Conservation (phyloP, 1,284 basidiomycete genomes). For the Heterobasidion annosum region DNA sequence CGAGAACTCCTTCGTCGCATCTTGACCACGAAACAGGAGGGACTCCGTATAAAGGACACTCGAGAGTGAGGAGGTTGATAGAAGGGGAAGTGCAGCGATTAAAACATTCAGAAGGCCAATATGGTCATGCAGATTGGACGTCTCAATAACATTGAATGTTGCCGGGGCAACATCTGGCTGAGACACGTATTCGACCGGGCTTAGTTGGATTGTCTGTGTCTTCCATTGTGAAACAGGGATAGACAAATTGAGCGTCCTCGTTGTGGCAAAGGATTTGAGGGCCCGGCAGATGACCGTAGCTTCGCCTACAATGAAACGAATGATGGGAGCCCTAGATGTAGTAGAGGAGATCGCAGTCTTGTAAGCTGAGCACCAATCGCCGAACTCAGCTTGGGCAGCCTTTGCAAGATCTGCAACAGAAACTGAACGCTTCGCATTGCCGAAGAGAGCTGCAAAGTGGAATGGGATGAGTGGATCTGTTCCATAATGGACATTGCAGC, state of each 20-base stretch:
- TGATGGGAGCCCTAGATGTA: slow-evolving; percentile 4
- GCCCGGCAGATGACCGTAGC: slow-evolving; percentile 23
- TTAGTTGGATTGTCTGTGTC: background rate
- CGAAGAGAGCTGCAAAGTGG: slow-evolving; percentile 32
- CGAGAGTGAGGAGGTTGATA: slow-evolving; percentile 3
- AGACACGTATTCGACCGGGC: slow-evolving; percentile 4
- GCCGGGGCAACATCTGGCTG: slow-evolving; percentile 4
- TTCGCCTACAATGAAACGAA: slow-evolving; percentile 30
- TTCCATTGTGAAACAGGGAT: slow-evolving; percentile 20
- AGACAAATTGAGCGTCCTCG: slow-evolving; percentile 9
- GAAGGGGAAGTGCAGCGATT: slow-evolving; percentile 11
- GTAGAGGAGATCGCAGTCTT: background rate
- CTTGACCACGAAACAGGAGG: slow-evolving; percentile 19
- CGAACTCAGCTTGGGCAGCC: slow-evolving; percentile 18
- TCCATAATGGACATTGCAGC: slow-evolving; percentile 36
- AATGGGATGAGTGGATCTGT: slow-evolving; percentile 37
- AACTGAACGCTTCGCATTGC: background rate
- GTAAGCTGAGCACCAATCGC: slow-evolving; percentile 27
- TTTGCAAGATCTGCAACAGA: background rate
- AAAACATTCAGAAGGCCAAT: slow-evolving; percentile 30
- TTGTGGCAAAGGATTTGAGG: slow-evolving; percentile 14
- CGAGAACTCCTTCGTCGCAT: slow-evolving; percentile 22
- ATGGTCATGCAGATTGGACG: slow-evolving; percentile 13
- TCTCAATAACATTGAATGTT: slow-evolving; percentile 12
- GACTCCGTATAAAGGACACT: slow-evolving; percentile 31